Evolutionary conservation across 805 yeast genomes (phyloP).

Genomic region (Candida takata): DNA sequence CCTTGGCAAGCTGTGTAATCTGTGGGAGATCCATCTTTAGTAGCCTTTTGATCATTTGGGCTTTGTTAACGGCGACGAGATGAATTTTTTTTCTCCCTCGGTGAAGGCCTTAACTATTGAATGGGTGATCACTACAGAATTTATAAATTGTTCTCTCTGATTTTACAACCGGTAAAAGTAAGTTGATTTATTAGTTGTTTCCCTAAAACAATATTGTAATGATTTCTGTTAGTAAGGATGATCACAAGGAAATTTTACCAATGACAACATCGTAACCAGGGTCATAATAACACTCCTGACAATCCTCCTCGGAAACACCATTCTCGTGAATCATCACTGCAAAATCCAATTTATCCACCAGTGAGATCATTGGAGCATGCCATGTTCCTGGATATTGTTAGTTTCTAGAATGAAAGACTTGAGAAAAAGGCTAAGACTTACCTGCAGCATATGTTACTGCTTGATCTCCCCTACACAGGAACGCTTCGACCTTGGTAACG

Average conservation of each 20-base stretch:
- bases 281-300: constrained; percentile 68
- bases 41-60: neutral
- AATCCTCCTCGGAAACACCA: constrained; percentile 71
- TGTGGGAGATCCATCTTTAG: neutral
- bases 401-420: neutral
- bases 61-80: neutral
- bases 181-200: too few relatives aligned
- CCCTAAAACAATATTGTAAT: too few relatives aligned
- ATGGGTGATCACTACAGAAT: neutral
- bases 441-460: constrained; percentile 79
- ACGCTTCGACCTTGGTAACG: constrained; percentile 53
- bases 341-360: constrained; percentile 66
- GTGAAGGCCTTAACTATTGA: neutral
- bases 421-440: too few relatives aligned
- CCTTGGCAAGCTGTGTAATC: neutral
- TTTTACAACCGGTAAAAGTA: too few relatives aligned
- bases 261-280: constrained; percentile 42
- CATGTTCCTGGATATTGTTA: constrained; percentile 45
- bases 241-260: neutral
- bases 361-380: constrained; percentile 96
- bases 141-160: too few relatives aligned
- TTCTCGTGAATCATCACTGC: constrained; percentile 86
- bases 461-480: constrained; percentile 73
- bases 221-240: neutral
- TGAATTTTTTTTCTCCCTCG: neutral